Evolutionary conservation across 164 flowering plant species (phyloP).

Genomic region (Vitis amurensis): DNA sequence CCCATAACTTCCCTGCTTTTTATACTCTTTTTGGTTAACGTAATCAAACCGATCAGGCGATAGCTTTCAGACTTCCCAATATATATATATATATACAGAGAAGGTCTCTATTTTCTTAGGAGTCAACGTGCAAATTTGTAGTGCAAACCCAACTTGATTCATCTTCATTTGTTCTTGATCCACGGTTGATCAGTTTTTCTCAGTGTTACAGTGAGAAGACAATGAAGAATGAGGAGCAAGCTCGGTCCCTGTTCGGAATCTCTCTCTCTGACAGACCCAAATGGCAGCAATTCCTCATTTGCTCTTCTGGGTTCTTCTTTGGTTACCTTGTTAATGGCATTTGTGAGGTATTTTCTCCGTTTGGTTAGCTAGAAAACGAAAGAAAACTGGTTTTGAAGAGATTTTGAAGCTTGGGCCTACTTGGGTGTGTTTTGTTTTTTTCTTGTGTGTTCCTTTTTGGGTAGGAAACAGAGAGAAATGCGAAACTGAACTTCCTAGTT

Average conservation of each 20-base stretch:
- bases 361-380: no score
- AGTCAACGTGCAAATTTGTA: constrained; percentile 8
- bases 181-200: no score
- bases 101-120: background rate
- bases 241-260: constrained; percentile 74
- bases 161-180: no score
- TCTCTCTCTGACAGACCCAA: constrained; percentile 60
- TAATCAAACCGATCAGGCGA: constrained; percentile 1
- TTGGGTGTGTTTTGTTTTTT: no score
- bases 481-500: background rate
- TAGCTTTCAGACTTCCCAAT: background rate
- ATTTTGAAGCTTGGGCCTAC: no score
- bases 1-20: no score
- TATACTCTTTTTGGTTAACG: background rate
- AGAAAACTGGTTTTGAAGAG: no score
- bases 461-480: no score
- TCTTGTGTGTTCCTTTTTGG: background rate
- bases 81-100: background rate
- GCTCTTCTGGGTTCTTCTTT: constrained; percentile 93
- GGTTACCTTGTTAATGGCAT: constrained; percentile 94
- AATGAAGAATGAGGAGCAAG: constrained; percentile 75
- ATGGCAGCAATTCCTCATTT: constrained; percentile 82
- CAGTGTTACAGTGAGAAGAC: background rate
- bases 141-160: background rate
- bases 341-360: constrained; percentile 63